Conservation (phyloP, 176 grass and related monocot species). For the Avena eriantha region DNA sequence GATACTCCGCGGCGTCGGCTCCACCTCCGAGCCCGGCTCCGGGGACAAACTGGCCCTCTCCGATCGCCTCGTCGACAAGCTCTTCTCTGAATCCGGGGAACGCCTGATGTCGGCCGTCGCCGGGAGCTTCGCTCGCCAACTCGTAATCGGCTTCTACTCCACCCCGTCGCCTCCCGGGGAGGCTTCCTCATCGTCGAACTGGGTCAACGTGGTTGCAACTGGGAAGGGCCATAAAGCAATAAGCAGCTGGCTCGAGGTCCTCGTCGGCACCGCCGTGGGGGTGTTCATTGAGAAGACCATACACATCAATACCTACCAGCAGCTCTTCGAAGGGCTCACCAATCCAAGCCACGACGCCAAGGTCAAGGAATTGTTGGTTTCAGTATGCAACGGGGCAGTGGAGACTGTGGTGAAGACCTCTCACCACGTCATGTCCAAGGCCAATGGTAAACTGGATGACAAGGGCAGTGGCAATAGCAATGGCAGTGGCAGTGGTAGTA, state of each 20-base stretch:
- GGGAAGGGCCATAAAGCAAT: conserved; percentile 61
- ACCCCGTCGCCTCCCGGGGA: conserved; percentile 40
- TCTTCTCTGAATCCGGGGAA: conserved; percentile 74
- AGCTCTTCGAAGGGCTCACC: conserved; percentile 87
- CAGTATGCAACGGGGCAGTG: conserved; percentile 77
- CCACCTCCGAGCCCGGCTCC: conserved; percentile 16
- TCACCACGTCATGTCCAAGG: conserved; percentile 61
- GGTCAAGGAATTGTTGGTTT: conserved; percentile 79
- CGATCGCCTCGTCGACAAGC: conserved; percentile 78
- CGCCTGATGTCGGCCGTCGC: conserved; percentile 69
- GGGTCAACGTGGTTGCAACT: conserved; percentile 65
- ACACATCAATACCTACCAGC: conserved; percentile 92
- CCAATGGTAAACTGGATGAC: conserved; percentile 19
- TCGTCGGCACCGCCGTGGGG: conserved; percentile 71
- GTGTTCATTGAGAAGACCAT: conserved; percentile 96
- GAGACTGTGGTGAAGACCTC: conserved; percentile 93
- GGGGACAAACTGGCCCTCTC: conserved; percentile 36
- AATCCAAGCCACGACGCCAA: conserved; percentile 74
- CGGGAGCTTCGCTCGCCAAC: conserved; percentile 75
- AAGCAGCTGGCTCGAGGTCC: conserved; percentile 57
- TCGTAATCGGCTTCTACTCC: conserved; percentile 63
- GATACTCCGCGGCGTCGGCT: conserved; percentile 45
- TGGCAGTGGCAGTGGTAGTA: neutral
- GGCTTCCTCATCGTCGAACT: conserved; percentile 44
- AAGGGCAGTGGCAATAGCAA: neutral